Percentiles rank a stretch among this genome's conserved stretches.
phyloP scores from a whole-genome alignment of 2,329 filamentous ascomycete genomes.

The Allantophomopsis lycopodina region DNA sequence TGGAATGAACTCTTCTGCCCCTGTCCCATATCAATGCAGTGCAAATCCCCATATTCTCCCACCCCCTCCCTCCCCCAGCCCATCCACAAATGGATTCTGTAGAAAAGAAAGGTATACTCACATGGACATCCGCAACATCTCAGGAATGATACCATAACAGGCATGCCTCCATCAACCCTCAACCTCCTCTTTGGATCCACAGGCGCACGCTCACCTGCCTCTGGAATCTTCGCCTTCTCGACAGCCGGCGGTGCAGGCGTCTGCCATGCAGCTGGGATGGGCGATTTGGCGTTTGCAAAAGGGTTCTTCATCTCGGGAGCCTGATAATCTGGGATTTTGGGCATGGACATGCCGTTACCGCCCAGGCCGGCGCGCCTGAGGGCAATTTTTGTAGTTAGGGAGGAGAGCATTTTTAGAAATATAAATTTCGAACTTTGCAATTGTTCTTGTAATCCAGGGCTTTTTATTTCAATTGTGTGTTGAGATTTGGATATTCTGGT shows the following conservation, averaged over 20 bases:
- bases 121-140: constrained; percentile 67
- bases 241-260: constrained; percentile 14
- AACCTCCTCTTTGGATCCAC: constrained; percentile 18
- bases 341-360: constrained; percentile 10
- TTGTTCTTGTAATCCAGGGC: not conserved
- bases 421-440: not conserved
- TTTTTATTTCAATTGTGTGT: no score
- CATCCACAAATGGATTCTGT: no score
- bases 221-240: constrained; percentile 10
- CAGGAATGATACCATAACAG: constrained; percentile 51
- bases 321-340: constrained; percentile 1
- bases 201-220: constrained; percentile 12
- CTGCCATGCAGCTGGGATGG: constrained; percentile 13
- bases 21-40: not conserved
- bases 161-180: constrained; percentile 32
- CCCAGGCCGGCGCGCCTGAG: constrained; percentile 17
- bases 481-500: not conserved
- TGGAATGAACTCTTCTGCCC: no score
- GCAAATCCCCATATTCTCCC: not conserved
- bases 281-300: constrained; percentile 13
- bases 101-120: constrained; percentile 22
- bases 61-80: no score
- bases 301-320: constrained; percentile 8
- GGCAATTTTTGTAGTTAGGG: constrained; percentile 17
- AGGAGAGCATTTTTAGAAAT: constrained; percentile 12